These are phyloP conservation scores for Phyllostachys edulis DNA, from an alignment of 176 grass and related monocot genomes.

Conservation along the genomic window DNA sequence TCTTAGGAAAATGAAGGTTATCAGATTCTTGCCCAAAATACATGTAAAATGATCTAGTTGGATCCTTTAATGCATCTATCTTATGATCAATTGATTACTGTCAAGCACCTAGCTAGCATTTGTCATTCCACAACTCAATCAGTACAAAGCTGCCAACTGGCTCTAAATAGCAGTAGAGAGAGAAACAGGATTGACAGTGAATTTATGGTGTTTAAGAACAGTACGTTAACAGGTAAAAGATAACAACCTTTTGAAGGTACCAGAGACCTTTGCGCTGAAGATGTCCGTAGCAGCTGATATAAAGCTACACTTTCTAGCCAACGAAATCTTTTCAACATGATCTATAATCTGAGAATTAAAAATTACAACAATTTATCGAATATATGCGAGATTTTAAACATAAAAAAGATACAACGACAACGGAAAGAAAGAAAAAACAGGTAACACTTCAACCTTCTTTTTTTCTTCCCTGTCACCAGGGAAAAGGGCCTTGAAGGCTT, in stretches of 20 bases:
- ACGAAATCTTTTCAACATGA: constrained; percentile 85
- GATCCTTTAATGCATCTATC: constrained; percentile 15
- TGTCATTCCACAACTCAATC: not conserved
- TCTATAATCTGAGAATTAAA: constrained; percentile 64
- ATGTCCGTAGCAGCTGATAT: constrained; percentile 69
- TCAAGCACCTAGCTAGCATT: not conserved
- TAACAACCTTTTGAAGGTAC: constrained; percentile 95
- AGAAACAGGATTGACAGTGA: not conserved
- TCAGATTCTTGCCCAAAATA: not conserved
- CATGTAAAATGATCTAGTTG: not conserved
- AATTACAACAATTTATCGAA: constrained; percentile 10
- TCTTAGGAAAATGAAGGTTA: not conserved
- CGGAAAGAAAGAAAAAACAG: constrained; percentile 7
- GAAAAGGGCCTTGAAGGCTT: constrained; percentile 85
- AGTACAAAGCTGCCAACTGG: not conserved
- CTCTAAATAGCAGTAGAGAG: not conserved
- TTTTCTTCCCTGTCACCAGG: constrained; percentile 88
- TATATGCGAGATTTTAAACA: constrained; percentile 2
- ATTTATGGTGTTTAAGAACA: constrained; percentile 26
- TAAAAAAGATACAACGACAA: not conserved
- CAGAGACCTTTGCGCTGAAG: constrained; percentile 91
- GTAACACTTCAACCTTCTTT: constrained; percentile 65
- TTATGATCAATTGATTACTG: not conserved
- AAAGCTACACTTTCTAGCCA: constrained; percentile 82
- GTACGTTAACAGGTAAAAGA: constrained; percentile 22